Percentiles rank a stretch among this genome's conserved stretches.
Conservation (phyloP, 2,329 filamentous ascomycete species). For the Pseudonectria buxi region DNA sequence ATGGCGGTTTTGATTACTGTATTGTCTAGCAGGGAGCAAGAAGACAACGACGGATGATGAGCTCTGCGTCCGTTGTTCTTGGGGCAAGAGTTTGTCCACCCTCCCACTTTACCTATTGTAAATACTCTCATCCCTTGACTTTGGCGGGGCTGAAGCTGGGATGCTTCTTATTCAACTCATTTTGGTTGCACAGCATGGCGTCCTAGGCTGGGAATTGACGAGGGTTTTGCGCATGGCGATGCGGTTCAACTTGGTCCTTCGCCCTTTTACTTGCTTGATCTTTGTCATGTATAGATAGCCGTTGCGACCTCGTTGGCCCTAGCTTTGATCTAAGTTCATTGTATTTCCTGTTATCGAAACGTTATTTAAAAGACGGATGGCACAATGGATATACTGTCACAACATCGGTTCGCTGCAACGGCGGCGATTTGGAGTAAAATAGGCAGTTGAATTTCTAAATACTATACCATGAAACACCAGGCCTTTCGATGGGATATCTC, state of each 20-base stretch:
- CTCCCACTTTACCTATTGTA: conserved; percentile 6
- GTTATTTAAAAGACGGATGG: no score
- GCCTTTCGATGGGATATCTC: no score
- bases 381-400: no score
- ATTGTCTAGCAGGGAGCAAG: conserved; percentile 1
- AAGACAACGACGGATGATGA: conserved; percentile 9
- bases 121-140: conserved; percentile 1
- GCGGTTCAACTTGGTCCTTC: conserved; percentile 9
- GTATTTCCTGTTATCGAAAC: background rate
- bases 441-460: conserved; percentile 11
- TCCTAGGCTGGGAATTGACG: conserved; percentile 15
- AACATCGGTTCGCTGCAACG: no score
- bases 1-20: conserved; percentile 34
- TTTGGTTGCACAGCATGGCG: conserved; percentile 22
- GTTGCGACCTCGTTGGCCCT: background rate
- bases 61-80: conserved; percentile 14
- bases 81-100: conserved; percentile 4
- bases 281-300: background rate
- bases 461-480: background rate
- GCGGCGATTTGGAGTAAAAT: no score
- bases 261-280: conserved; percentile 7
- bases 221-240: conserved; percentile 16
- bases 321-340: background rate
- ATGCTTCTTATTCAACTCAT: conserved; percentile 15
- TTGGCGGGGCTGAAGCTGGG: conserved; percentile 10